Percentiles rank a stretch among this genome's conserved stretches.
phyloP scores from a whole-genome alignment of 495 filamentous ascomycete species.

The Daldinia vernicosa region DNA sequence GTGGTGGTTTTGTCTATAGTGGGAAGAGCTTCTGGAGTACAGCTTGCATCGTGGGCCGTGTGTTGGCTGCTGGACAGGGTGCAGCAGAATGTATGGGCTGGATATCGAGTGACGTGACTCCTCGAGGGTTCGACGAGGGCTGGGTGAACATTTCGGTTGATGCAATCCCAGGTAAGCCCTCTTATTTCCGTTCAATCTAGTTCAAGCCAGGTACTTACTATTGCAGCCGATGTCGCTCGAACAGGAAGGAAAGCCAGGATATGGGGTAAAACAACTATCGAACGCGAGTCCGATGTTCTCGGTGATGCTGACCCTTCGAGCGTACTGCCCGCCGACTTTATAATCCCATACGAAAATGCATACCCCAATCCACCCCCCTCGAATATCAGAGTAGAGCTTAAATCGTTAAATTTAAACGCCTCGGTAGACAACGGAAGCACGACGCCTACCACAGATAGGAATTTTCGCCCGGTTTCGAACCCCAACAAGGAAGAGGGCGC shows the following conservation, averaged over 20 bases:
- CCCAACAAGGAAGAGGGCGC: slow-evolving; percentile 46
- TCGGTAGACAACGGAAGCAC: slow-evolving; percentile 48
- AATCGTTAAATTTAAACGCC: slow-evolving; percentile 52
- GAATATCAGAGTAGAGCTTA: slow-evolving; percentile 53
- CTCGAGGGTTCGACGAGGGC: slow-evolving; percentile 61
- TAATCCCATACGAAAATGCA: slow-evolving; percentile 61
- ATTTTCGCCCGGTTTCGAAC: slow-evolving; percentile 46
- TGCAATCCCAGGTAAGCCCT: slow-evolving; percentile 56
- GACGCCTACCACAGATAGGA: slow-evolving; percentile 49
- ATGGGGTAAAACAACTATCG: slow-evolving; percentile 58
- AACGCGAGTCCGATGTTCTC: slow-evolving; percentile 61
- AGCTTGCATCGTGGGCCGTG: slow-evolving; percentile 76
- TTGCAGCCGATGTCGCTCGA: slow-evolving; percentile 51
- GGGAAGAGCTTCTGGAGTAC: slow-evolving; percentile 86
- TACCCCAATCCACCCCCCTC: slow-evolving; percentile 54
- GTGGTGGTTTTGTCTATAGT: slow-evolving; percentile 78
- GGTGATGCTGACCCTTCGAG: slow-evolving; percentile 58
- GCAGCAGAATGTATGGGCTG: slow-evolving; percentile 82
- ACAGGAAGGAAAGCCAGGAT: slow-evolving; percentile 57
- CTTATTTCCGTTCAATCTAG: not conserved
- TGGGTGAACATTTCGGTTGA: slow-evolving; percentile 71
- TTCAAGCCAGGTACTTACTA: slow-evolving; percentile 16
- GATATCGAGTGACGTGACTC: slow-evolving; percentile 69
- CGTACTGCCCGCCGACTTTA: slow-evolving; percentile 66
- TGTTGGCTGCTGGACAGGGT: slow-evolving; percentile 71